Evolutionary conservation across 2,329 filamentous ascomycete species (phyloP), one percentile per base, ranked within the genome.

Genomic region (Fusarium succisae): DNA sequence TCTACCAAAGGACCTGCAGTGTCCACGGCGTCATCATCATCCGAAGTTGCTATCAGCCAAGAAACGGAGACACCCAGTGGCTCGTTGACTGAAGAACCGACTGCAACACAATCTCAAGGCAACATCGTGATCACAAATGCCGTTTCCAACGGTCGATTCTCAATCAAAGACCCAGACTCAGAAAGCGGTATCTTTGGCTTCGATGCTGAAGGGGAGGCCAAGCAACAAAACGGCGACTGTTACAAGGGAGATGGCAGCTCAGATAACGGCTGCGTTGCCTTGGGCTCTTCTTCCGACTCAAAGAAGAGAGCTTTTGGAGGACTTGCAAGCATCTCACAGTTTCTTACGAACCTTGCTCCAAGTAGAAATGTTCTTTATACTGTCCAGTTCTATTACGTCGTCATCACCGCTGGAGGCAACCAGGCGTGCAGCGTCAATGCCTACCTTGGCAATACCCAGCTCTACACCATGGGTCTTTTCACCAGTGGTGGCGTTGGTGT

Each of bases 351-450:
- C 24, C 32, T 72, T 10, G 30, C 15, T 6, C 56, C 63, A 7
- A 50, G 47, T 13, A 38, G 26, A 9, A 66, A 22, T 15, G 24
- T 51, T 2, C 69, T 66, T 15, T 72, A 72, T 15, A 72, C 70
- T 7, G 44, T 72, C 1, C 69, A 72, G 8, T 72, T 72, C 39
- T 72, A 64, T 38, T 72, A 72, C 14, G 14, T 17, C 20, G 35
- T 72, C 4, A 35, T 48, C 20, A 39, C 22, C 4, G 56, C 32
- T 4, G 56, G 50, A 20, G 18, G 30, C 5, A 22, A 3, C 5
- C 32, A 57, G 15, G 4, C 18, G 5, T 72, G 69, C 5, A 58
- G 28, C 2, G 13, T 72, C 18, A 53, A 48, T 6, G 57, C 41
- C 4, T 63, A 37, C 20, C 51, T 72, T 0, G 69, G 53, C 4